Evolutionary conservation across 2,329 filamentous ascomycete species (phyloP), one percentile per base, ranked within the genome.

Genomic region (Epichloe bromicola): DNA sequence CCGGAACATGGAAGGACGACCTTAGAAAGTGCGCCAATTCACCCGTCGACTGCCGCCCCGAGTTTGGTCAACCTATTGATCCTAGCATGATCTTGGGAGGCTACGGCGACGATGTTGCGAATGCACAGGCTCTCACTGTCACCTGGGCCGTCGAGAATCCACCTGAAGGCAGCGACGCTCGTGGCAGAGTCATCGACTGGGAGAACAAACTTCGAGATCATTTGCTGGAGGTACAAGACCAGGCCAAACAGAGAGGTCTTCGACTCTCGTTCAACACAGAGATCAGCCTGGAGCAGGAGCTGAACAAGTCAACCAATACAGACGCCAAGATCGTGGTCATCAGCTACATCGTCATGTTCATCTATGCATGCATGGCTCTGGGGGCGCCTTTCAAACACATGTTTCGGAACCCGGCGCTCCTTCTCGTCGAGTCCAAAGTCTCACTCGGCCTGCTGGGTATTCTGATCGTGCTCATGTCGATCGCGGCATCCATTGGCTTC

Each of bases 311-410:
- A 38, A 96, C 89, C 47, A 98, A 98, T 67, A 97, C 93, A 0
- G 93, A 98, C 66, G 94, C 91, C 43, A 96, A 91, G 66, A 98
- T 98, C 60, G 82, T 98, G 23, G 81, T 91, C 50, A 85, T 98
- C 68, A 97, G 91, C 74, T 98, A 98, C 69, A 77, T 97, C 56
- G 88, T 96, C 71, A 98, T 98, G 93, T 98, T 98, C 68, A 70
- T 98, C 55, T 98, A 98, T 63, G 93, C 90, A 4, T 97, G 91
- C 5, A 70, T 98, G 49, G 90, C 93, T 0, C 75, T 98, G 0
- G 93, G 93, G 1, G 95, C 90, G 1, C 93, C 87, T 0, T 71
- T 90, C 52, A 80, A 78, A 58, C 86, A 91, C 52, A 71, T 97
- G 44, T 69, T 95, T 46, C 80, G 79, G 49, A 95, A 95, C 61